phyloP scores from a whole-genome alignment of 768 basidiomycete genomes.

The Tulasnella calospora region DNA sequence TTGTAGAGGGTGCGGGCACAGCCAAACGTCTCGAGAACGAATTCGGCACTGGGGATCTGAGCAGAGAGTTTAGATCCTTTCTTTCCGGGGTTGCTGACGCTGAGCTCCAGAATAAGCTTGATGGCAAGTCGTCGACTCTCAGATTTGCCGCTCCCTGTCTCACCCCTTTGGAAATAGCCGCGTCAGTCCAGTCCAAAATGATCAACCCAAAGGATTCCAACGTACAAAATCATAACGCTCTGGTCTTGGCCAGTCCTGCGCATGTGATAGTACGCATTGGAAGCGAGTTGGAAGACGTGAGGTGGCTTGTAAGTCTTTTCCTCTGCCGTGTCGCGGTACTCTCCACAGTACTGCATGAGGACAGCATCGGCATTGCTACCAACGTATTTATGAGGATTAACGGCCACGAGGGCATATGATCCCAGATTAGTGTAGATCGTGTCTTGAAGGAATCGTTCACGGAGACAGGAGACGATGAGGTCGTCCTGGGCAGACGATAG shows the following conservation, averaged over 20 bases:
- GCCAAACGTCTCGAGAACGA: slow-evolving; percentile 92
- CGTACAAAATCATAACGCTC: slow-evolving; percentile 77
- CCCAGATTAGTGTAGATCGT: slow-evolving; percentile 73
- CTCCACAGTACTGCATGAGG: slow-evolving; percentile 77
- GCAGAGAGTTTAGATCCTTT: slow-evolving; percentile 83
- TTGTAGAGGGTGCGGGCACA: slow-evolving; percentile 89
- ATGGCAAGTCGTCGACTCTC: slow-evolving; percentile 86
- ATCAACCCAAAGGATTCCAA: slow-evolving; percentile 17
- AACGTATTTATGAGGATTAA: slow-evolving; percentile 93
- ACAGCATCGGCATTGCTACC: slow-evolving; percentile 76
- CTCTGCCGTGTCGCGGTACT: slow-evolving; percentile 71
- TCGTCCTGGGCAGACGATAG: slow-evolving; percentile 73
- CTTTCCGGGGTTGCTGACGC: slow-evolving; percentile 83
- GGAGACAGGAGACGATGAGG: slow-evolving; percentile 74
- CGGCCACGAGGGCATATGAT: slow-evolving; percentile 66
- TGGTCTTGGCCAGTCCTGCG: slow-evolving; percentile 90
- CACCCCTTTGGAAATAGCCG: slow-evolving; percentile 54
- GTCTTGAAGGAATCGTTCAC: slow-evolving; percentile 83
- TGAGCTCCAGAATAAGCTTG: slow-evolving; percentile 86
- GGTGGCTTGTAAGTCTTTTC: slow-evolving; percentile 62
- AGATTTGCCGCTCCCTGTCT: slow-evolving; percentile 90
- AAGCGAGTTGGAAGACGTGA: slow-evolving; percentile 87
- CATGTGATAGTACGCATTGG: slow-evolving; percentile 96
- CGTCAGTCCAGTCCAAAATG: not conserved
- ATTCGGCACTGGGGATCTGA: slow-evolving; percentile 90